Evolutionary conservation across 257 asterid genomes (phyloP).

Genomic region (Prunella vulgaris): DNA sequence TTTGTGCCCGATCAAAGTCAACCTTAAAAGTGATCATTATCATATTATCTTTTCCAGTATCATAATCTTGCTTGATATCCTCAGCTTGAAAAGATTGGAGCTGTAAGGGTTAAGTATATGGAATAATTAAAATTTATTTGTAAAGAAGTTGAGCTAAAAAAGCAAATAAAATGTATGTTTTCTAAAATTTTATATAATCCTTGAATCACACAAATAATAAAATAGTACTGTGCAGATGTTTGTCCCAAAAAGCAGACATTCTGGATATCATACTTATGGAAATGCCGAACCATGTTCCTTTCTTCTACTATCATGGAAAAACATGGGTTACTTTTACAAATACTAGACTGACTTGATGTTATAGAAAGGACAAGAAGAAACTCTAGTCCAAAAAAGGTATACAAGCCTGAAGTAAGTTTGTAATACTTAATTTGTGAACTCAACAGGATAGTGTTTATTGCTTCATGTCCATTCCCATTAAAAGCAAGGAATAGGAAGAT

Average conservation of each 20-base stretch:
- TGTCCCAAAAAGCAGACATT: too few relatives aligned
- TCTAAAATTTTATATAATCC: neutral
- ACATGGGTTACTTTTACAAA: neutral
- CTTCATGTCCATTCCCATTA: too few relatives aligned
- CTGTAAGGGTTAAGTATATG: constrained; percentile 38
- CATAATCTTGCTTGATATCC: constrained; percentile 92
- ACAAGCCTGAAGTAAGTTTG: neutral
- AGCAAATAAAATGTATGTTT: neutral
- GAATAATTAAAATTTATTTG: neutral
- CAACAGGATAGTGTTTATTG: too few relatives aligned
- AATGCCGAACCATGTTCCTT: too few relatives aligned
- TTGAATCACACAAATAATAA: neutral
- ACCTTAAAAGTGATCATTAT: constrained; percentile 79
- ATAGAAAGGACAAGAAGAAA: neutral
- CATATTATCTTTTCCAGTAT: constrained; percentile 77
- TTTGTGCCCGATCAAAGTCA: constrained; percentile 66
- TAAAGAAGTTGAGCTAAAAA: too few relatives aligned
- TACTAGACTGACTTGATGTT: neutral
- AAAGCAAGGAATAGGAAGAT: neutral
- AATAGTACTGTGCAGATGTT: too few relatives aligned
- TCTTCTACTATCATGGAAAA: too few relatives aligned
- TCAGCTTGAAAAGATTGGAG: constrained; percentile 80
- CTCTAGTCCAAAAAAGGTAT: neutral
- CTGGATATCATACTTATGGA: too few relatives aligned
- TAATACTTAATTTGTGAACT: neutral